A percentile compares a stretch with the other conserved stretches of the same genome.
These are phyloP conservation scores for Karstenula rhodostoma DNA, from an alignment of 2,329 filamentous ascomycete species.

Conservation along the genomic window DNA sequence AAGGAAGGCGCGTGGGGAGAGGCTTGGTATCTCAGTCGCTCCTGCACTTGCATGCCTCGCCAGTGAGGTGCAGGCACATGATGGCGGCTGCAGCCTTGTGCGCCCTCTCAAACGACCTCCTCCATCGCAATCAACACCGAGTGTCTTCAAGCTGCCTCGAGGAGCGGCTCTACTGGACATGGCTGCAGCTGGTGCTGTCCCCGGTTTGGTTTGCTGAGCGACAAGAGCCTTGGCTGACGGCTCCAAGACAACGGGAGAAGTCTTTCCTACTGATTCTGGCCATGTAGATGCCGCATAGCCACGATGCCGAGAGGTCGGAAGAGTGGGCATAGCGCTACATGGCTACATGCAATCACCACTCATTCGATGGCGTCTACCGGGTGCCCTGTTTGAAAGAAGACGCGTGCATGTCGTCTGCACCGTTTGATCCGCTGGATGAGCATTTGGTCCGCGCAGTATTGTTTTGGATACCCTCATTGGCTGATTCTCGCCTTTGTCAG, in stretches of 20 bases:
- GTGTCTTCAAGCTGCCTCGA: background rate
- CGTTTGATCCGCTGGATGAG: background rate
- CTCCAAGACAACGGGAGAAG: conserved; percentile 33
- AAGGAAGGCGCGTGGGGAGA: conserved; percentile 17
- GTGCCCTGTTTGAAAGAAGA: conserved; percentile 6
- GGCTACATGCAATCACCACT: conserved; percentile 5
- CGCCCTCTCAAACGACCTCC: background rate
- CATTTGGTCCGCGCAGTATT: background rate
- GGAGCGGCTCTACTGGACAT: conserved; percentile 2
- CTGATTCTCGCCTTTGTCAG: background rate
- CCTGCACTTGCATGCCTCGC: conserved; percentile 31
- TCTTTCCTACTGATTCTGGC: conserved; percentile 29
- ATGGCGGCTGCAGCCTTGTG: conserved; percentile 7
- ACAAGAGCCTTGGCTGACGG: conserved; percentile 46
- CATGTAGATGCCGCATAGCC: conserved; percentile 30
- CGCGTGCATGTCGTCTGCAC: conserved; percentile 1
- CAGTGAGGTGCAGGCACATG: conserved; percentile 11
- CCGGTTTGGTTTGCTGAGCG: conserved; percentile 17
- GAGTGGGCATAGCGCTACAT: conserved; percentile 19
- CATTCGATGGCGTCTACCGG: conserved; percentile 5
- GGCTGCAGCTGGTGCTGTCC: background rate
- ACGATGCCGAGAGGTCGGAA: conserved; percentile 41
- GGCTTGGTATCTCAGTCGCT: conserved; percentile 27
- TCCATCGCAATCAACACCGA: background rate
- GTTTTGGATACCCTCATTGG: background rate